These are phyloP conservation scores for Paraphoma sp. DNA, from an alignment of 2,329 filamentous ascomycete species.

Conservation along the genomic window DNA sequence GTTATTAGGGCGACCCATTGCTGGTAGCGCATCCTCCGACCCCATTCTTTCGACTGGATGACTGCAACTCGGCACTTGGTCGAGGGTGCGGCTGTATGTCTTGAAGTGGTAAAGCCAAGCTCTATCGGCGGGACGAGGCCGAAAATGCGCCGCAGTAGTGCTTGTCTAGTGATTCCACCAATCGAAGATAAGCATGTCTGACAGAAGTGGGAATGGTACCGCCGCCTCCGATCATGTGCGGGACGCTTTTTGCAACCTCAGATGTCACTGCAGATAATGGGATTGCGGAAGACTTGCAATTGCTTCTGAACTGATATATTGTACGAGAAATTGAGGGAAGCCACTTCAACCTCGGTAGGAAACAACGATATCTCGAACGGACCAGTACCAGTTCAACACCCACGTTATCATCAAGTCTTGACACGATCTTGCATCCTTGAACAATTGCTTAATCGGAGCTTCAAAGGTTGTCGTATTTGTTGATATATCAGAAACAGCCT, in stretches of 20 bases:
- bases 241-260: conserved; percentile 15
- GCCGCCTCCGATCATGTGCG: conserved; percentile 11
- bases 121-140: background rate
- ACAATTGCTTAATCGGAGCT: background rate
- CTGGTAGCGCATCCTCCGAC: background rate
- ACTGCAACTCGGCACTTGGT: background rate
- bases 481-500: background rate
- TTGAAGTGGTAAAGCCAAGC: background rate
- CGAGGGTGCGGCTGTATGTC: conserved; percentile 5
- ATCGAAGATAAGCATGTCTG: conserved; percentile 8
- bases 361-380: too few species aligned
- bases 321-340: too few species aligned
- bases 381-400: too few species aligned
- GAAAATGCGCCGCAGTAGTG: background rate
- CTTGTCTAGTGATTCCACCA: conserved; percentile 10
- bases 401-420: too few species aligned
- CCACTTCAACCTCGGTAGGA: too few species aligned
- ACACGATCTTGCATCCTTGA: background rate
- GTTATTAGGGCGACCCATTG: background rate
- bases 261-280: background rate
- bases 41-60: background rate
- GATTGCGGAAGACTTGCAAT: too few species aligned
- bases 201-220: conserved; percentile 8
- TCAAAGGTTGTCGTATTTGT: background rate
- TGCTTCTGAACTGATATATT: too few species aligned